A percentile compares a stretch with the other conserved stretches of the same genome.
phyloP scores from a whole-genome alignment of 2,329 filamentous ascomycete species.

The Penicillium occitanis region DNA sequence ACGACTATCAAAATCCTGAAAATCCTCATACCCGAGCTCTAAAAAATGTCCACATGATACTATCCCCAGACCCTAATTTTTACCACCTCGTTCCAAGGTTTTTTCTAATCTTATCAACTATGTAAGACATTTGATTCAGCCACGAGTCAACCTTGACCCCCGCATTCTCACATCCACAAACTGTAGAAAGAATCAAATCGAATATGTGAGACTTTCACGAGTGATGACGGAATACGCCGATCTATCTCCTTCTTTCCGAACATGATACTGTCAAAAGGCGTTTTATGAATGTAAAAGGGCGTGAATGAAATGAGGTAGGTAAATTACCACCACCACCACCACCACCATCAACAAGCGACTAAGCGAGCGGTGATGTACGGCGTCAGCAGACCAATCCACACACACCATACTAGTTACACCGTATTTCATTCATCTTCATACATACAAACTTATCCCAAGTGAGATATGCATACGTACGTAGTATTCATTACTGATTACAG shows the following conservation, averaged over 20 bases:
- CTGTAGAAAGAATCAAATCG: background rate
- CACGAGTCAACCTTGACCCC: background rate
- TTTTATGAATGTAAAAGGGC: background rate
- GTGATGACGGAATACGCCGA: background rate
- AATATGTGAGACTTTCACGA: background rate
- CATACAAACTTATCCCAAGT: background rate
- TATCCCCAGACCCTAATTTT: background rate
- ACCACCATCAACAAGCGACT: background rate
- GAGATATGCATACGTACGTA: background rate
- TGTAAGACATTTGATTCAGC: background rate
- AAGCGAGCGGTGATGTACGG: background rate
- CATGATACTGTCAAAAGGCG: background rate
- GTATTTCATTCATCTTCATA: background rate
- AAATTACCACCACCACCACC: background rate
- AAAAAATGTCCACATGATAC: background rate
- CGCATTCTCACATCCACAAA: background rate
- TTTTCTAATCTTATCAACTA: background rate
- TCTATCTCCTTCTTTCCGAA: background rate
- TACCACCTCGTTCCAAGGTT: background rate
- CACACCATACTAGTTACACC: background rate
- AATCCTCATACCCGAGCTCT: background rate
- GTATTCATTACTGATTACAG: background rate
- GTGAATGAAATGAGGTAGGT: background rate
- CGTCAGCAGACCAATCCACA: constrained; percentile 8
- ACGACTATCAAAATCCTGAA: background rate